Base-by-base conservation (phyloP, 371 early-diverging fungal genomes). In the Nematocida major region DNA sequence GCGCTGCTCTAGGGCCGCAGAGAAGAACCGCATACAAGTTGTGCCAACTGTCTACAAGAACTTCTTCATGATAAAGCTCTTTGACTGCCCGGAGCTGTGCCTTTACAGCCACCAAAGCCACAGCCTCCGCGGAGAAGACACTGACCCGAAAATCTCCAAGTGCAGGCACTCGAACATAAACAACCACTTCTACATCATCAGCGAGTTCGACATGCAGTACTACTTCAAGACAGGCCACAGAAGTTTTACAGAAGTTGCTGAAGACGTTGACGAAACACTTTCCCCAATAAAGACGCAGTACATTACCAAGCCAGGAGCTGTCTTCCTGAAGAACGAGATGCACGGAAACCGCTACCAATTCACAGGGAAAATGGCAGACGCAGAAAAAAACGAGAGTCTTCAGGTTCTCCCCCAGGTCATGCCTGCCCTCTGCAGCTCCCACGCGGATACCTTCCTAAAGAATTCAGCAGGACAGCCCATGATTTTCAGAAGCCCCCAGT, bases 101-200 rank as follows among this genome's bases (percentile, higher is more conserved):
- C 32, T 73, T 18, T 73, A 30, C 49, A 36, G 48, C 43, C 70
- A 70, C 38, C 7, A 3, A 9, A 20, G 38, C 15, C 15, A 30
- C 1, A 39, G 26, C 24, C n/a, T 24, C 9, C 45, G 22, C 9
- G 49, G 36, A 1, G 32, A 59, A 26, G 47, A 22, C 3, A 18
- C 18, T 2, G 45, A 18, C 26, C 28, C 49, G 24, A 22, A 9
- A 3, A 18, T 73, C 18, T 49, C 15, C 24, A 26, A 11, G 45
- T 73, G 76, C 54, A 36, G 36, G 4, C 20, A 78, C 26, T 78
- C 70, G 18, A 62, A 73, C 32, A 61, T 63, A 11, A 61, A 73
- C 47, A 73, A 63, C 34, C 57, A 69, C 47, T 73, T 49, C 48
- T 45, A 39, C 22, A 28, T 48, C 18, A 9, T 73, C 9, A 3